Base-by-base conservation (phyloP, 2,329 filamentous ascomycete genomes). In the Microsporum audouinii region DNA sequence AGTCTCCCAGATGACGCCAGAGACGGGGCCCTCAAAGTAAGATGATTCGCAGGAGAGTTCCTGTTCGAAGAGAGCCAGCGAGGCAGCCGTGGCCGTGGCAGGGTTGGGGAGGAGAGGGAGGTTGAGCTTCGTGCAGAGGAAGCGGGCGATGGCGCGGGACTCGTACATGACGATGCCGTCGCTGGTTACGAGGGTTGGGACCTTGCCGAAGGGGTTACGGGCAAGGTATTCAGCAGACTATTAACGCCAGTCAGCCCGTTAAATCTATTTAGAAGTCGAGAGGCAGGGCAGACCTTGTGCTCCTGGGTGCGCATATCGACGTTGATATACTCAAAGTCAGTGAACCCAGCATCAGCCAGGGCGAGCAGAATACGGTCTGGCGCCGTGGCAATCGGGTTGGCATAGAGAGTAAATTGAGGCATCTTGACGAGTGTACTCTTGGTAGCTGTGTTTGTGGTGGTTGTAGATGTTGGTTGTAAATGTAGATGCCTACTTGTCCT, bases 131-230 rank as follows among this genome's bases (percentile, higher is more conserved):
- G 36, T 73, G 14, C 76, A 68, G 61, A 80, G 73, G 66, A 78
- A 77, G 67, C 75, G 76, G 75, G 74, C 77, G 66, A 80, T 79
- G 57, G 75, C 72, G 39, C 76, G 77, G 65, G 75, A 78, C 67
- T 79, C 77, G 65, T 77, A 76, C 60, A 80, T 72, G 55, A 70
- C 76, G 67, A 78, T 78, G 0, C 74, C 75, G 3, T 73, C 69
- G 12, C 73, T 65, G 63, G 73, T 76, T 53, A 66, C 68, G 51
- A 79, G 63, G n/a, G 66, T 68, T 41, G 76, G 75, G 41, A 77
- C 65, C 68, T 77, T 77, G 29, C 75, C 75, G 71, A 73, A 76
- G 1, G 75, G 76, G 65, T 78, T 73, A 62, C 72, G 33, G 41
- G 57, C 60, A 29, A 63, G 60, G 39, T 41, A 63, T 38, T 58